Conservation (phyloP, 2,329 filamentous ascomycete species). For the Fusarium sp. region DNA sequence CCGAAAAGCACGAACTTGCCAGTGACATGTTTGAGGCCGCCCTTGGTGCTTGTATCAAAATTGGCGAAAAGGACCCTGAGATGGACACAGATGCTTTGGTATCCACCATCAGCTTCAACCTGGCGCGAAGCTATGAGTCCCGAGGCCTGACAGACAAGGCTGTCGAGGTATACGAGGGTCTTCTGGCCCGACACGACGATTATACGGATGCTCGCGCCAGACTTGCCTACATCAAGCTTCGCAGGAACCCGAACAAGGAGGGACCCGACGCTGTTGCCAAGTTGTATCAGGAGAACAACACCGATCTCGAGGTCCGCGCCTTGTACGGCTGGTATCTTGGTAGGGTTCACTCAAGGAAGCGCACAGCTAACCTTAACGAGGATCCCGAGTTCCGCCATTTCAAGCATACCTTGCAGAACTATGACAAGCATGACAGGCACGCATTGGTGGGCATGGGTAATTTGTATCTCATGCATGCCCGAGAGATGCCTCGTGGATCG, state of each 20-base stretch:
- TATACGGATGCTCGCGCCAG: slow-evolving; percentile 93
- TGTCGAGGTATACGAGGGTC: slow-evolving; percentile 86
- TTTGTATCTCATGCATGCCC: slow-evolving; percentile 84
- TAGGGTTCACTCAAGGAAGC: slow-evolving; percentile 83
- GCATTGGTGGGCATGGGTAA: slow-evolving; percentile 98
- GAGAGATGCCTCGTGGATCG: slow-evolving; percentile 93
- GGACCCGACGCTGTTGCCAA: slow-evolving; percentile 88
- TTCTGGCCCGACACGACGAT: slow-evolving; percentile 86
- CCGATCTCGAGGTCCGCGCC: slow-evolving; percentile 90
- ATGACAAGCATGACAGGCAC: slow-evolving; percentile 98
- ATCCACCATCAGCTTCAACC: slow-evolving; percentile 96
- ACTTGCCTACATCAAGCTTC: slow-evolving; percentile 89
- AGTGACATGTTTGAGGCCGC: slow-evolving; percentile 94
- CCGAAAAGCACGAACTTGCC: slow-evolving; percentile 83
- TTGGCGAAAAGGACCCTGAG: slow-evolving; percentile 79
- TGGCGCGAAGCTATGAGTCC: slow-evolving; percentile 92
- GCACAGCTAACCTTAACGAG: slow-evolving; percentile 82
- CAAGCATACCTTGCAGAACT: slow-evolving; percentile 93
- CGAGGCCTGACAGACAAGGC: slow-evolving; percentile 85
- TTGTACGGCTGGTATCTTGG: slow-evolving; percentile 97
- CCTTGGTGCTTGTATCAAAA: slow-evolving; percentile 85
- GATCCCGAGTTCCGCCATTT: slow-evolving; percentile 94
- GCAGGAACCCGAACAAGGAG: slow-evolving; percentile 83
- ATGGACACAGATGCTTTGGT: slow-evolving; percentile 91
- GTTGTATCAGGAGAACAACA: slow-evolving; percentile 85